phyloP scores from a whole-genome alignment of 2,329 filamentous ascomycete species.

The Sarocladium strictum region DNA sequence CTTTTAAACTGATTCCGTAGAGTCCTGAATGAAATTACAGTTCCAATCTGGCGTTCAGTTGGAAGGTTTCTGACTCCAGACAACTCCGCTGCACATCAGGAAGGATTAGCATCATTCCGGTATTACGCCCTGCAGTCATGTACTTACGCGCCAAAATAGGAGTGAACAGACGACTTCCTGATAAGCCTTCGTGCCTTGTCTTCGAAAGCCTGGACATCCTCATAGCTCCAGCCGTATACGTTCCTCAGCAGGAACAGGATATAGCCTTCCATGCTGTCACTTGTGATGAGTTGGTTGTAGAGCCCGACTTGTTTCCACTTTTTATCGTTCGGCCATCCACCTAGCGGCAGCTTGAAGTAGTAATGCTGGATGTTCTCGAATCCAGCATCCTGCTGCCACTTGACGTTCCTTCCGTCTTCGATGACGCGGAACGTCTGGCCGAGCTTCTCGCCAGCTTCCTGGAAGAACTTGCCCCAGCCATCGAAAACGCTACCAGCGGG shows the following conservation, averaged over 20 bases:
- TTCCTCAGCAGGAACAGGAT: background rate
- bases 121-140: too few species aligned
- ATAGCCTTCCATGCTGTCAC: slow-evolving; percentile 9
- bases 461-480: slow-evolving; percentile 22
- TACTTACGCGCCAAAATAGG: slow-evolving; percentile 10
- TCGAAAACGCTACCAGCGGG: slow-evolving; percentile 20
- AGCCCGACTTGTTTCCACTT: slow-evolving; percentile 34
- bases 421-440: slow-evolving; percentile 21
- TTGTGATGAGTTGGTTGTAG: slow-evolving; percentile 2
- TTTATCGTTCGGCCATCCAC: slow-evolving; percentile 36
- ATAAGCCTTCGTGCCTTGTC: background rate
- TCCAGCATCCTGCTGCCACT: slow-evolving; percentile 21
- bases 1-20: too few species aligned
- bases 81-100: background rate
- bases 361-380: slow-evolving; percentile 28
- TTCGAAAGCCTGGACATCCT: background rate
- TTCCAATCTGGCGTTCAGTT: too few species aligned
- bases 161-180: slow-evolving; percentile 5
- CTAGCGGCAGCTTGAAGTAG: slow-evolving; percentile 32
- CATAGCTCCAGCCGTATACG: slow-evolving; percentile 8
- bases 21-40: too few species aligned
- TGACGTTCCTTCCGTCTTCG: slow-evolving; percentile 15
- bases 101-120: too few species aligned
- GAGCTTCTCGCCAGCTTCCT: slow-evolving; percentile 19
- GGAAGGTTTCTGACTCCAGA: slow-evolving; percentile 10